Conservation (phyloP, 768 basidiomycete genomes). For the Lentinula sp. region DNA sequence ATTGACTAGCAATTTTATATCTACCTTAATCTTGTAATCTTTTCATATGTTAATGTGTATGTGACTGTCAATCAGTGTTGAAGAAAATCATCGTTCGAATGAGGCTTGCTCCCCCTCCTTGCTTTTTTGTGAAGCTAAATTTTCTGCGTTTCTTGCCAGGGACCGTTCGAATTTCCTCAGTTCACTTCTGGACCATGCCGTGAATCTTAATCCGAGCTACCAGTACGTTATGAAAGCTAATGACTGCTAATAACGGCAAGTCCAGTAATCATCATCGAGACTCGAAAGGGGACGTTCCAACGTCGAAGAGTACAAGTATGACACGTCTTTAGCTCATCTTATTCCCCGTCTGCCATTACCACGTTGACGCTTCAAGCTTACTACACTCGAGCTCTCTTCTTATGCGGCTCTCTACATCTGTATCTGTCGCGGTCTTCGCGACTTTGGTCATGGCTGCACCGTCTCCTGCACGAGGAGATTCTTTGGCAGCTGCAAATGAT, state of each 20-base stretch:
- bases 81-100: no score
- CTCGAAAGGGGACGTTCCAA: not conserved
- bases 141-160: no score
- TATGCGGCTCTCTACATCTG: not conserved
- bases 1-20: no score
- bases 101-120: no score
- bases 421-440: not conserved
- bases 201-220: not conserved
- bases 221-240: not conserved
- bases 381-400: not conserved
- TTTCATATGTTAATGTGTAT: not conserved
- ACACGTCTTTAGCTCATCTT: not conserved
- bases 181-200: no score
- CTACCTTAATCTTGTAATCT: no score
- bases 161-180: no score
- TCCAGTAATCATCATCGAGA: not conserved
- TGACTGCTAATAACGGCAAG: not conserved
- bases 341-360: no score
- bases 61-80: not conserved
- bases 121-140: no score
- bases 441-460: not conserved
- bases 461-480: not conserved
- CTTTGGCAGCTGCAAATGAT: not conserved
- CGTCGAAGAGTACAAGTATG: not conserved
- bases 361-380: not conserved